Percentiles rank a stretch among this genome's conserved stretches.
Evolutionary conservation across 306 rosid genomes (phyloP).

Genomic region (Fragaria ananassa): DNA sequence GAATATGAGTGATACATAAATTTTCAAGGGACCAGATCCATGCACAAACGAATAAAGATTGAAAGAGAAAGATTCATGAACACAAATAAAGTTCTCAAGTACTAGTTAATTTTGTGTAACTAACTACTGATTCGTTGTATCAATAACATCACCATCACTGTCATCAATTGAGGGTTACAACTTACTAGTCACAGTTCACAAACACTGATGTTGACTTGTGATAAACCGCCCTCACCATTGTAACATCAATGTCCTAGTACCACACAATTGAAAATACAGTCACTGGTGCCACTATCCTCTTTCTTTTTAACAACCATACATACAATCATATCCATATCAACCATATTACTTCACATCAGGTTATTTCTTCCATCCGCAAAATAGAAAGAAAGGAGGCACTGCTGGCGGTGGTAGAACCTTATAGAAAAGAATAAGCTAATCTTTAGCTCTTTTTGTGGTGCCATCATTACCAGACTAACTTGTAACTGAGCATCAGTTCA

Average conservation of each 20-base stretch:
- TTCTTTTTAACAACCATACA: background rate
- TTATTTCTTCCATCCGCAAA: background rate
- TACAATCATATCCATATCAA: background rate
- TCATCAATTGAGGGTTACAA: background rate
- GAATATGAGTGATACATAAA: background rate
- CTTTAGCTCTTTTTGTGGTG: background rate
- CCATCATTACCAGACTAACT: background rate
- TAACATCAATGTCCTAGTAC: background rate
- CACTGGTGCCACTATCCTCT: background rate
- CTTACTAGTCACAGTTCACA: background rate
- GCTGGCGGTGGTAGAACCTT: background rate
- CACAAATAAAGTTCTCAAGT: background rate
- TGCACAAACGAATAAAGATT: background rate
- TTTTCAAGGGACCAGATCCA: background rate
- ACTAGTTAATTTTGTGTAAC: background rate
- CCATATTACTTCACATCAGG: background rate
- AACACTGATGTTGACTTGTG: background rate
- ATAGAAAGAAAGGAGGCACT: background rate
- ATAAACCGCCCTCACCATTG: background rate
- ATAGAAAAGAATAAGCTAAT: background rate
- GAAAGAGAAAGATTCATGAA: background rate
- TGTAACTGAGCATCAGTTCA: background rate
- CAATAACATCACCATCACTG: background rate
- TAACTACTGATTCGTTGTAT: background rate
- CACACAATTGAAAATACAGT: slow-evolving; percentile 3